Conservation (phyloP, 2,329 filamentous ascomycete species). For the Allantophomopsis lycopodina region DNA sequence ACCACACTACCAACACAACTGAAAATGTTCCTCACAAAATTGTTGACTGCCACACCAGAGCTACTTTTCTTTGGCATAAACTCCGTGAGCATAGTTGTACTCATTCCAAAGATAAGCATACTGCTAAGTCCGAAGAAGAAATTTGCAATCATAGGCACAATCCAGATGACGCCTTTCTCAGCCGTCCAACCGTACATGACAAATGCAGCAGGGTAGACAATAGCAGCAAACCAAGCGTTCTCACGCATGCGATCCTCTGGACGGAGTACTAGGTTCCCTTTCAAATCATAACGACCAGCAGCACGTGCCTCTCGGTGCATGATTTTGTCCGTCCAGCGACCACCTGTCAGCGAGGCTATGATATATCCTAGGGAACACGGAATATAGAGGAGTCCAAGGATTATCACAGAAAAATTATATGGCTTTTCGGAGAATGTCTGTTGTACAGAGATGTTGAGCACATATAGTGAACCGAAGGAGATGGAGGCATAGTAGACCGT, state of each 20-base stretch:
- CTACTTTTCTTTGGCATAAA: constrained; percentile 61
- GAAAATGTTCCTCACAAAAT: constrained; percentile 66
- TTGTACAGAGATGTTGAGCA: constrained; percentile 67
- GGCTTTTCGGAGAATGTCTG: constrained; percentile 48
- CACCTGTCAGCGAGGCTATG: constrained; percentile 50
- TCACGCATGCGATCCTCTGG: constrained; percentile 73
- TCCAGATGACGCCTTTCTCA: constrained; percentile 45
- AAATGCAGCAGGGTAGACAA: constrained; percentile 53
- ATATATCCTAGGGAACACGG: constrained; percentile 61
- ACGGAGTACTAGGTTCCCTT: constrained; percentile 49
- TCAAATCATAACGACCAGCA: constrained; percentile 50
- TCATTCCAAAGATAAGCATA: constrained; percentile 40
- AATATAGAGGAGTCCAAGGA: constrained; percentile 63
- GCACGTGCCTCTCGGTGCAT: constrained; percentile 60
- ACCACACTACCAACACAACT: constrained; percentile 56
- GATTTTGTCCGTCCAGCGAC: constrained; percentile 64
- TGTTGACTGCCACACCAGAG: constrained; percentile 64
- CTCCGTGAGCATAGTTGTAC: constrained; percentile 69
- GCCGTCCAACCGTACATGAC: constrained; percentile 66
- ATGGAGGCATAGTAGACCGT: constrained; percentile 61
- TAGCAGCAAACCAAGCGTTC: constrained; percentile 62
- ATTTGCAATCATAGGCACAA: constrained; percentile 45
- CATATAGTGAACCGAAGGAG: constrained; percentile 58
- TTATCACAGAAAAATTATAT: constrained; percentile 52
- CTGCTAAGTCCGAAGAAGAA: constrained; percentile 64